Conservation (phyloP, 73 alveolate genomes). For the Tetrahymena malaccensis region DNA sequence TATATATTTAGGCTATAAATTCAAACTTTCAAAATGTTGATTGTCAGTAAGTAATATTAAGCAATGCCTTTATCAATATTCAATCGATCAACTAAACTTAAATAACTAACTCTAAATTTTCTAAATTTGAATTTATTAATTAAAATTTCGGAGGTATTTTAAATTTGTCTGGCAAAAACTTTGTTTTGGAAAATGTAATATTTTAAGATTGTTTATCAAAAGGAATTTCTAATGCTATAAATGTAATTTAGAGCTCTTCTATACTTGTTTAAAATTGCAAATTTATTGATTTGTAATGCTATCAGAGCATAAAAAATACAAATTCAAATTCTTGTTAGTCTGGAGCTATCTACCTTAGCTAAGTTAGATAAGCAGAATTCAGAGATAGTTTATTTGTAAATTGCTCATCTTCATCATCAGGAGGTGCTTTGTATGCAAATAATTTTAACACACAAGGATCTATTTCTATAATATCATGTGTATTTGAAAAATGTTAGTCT, state of each 20-base stretch:
- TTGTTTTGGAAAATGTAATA: background rate
- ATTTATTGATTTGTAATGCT: background rate
- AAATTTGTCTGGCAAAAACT: background rate
- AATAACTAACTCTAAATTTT: background rate
- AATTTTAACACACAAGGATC: background rate
- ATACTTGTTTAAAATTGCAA: background rate
- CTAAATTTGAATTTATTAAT: background rate
- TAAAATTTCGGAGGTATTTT: background rate
- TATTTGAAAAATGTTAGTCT: background rate
- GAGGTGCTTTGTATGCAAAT: background rate
- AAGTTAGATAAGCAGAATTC: background rate
- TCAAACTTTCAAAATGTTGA: background rate
- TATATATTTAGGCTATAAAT: background rate
- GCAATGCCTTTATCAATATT: background rate
- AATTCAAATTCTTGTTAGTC: background rate
- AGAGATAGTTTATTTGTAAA: background rate
- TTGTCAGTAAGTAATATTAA: background rate
- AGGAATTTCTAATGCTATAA: background rate
- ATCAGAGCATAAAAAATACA: background rate
- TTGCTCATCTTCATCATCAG: background rate
- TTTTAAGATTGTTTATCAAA: background rate
- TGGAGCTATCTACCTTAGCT: background rate
- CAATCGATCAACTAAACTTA: background rate
- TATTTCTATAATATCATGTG: background rate
- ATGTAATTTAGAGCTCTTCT: background rate